Base-by-base conservation (phyloP, 2,329 filamentous ascomycete species). In the Clonostachys sp. region DNA sequence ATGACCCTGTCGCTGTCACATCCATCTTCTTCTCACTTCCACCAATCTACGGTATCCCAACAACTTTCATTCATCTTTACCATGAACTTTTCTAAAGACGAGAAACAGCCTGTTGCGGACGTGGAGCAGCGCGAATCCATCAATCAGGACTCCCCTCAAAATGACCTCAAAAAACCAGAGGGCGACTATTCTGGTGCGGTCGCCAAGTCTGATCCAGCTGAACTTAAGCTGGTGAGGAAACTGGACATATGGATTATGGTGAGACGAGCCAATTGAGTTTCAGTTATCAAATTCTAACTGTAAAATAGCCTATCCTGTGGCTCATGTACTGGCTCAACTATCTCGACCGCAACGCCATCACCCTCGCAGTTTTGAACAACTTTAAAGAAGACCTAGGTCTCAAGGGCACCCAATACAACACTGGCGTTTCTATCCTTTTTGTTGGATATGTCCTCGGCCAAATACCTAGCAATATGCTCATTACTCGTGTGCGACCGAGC, bases 371-470 rank as follows among this genome's bases (percentile, higher is more conserved):
- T 12, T 40, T 86, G 9, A 72, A 83, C 49, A 76, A 77, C 1
- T 69, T 87, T 10, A 78, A 84, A 55, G 55, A 65, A 2, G 77
- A 83, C 55, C 60, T 84, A 3, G 60, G 41, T 35, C 43, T 51
- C 10, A 17, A 48, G 30, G 44, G 44, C 12, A 18, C 44, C 10
- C 44, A 68, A 14, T 48, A 51, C 47, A 53, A 74, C 57, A 71
- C 68, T 2, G 60, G 62, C 6, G 64, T 73, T 38, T 58, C 53
- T 16, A 61, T 63, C 24, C 51, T 62, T 6, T 61, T 62, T 24
- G 57, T 65, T 20, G 60, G 64, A 12, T 68, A 70, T 53, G 48
- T 67, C 17, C 46, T 61, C 17, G 59, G 64, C 47, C 64, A 67
- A 45, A 53, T 65, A 14, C 64, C 65, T 17, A 24, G 16, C 39